phyloP scores from a whole-genome alignment of 768 basidiomycete species.

The Dentipellis fragilis region DNA sequence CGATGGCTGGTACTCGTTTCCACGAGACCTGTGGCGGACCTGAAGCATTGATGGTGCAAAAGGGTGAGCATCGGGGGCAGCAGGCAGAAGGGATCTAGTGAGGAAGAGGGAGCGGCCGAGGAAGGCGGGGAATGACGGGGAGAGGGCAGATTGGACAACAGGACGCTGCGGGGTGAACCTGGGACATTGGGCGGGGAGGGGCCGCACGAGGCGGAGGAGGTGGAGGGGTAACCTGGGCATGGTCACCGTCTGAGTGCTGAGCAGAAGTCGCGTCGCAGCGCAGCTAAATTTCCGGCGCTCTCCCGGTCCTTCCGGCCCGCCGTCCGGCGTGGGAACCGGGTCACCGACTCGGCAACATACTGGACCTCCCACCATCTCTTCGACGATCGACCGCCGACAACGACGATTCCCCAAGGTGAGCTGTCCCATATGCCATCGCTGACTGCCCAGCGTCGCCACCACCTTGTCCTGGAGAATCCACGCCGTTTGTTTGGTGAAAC shows the following conservation, averaged over 20 bases:
- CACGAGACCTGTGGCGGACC: slow-evolving; percentile 57
- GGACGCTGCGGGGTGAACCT: neutral
- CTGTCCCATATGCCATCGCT: neutral
- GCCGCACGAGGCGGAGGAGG: neutral
- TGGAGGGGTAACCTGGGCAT: neutral
- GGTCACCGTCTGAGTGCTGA: too few relatives aligned
- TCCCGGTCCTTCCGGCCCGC: too few relatives aligned
- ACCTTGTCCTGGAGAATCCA: neutral
- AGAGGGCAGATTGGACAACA: neutral
- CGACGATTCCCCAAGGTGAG: neutral
- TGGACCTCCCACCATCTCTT: too few relatives aligned
- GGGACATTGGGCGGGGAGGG: neutral
- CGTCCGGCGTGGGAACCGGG: too few relatives aligned
- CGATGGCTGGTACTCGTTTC: slow-evolving; percentile 94
- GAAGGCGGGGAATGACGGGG: neutral
- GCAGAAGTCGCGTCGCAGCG: too few relatives aligned
- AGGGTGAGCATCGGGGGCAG: neutral
- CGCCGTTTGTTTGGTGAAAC: neutral
- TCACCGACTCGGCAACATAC: too few relatives aligned
- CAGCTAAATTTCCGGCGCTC: too few relatives aligned
- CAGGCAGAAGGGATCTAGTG: neutral
- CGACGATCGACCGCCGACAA: neutral
- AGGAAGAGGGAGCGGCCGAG: neutral
- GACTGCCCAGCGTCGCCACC: neutral
- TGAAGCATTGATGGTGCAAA: slow-evolving; percentile 26